Evolutionary conservation across 2,329 filamentous ascomycete genomes (phyloP).

Genomic region (Exophiala alcalophila): DNA sequence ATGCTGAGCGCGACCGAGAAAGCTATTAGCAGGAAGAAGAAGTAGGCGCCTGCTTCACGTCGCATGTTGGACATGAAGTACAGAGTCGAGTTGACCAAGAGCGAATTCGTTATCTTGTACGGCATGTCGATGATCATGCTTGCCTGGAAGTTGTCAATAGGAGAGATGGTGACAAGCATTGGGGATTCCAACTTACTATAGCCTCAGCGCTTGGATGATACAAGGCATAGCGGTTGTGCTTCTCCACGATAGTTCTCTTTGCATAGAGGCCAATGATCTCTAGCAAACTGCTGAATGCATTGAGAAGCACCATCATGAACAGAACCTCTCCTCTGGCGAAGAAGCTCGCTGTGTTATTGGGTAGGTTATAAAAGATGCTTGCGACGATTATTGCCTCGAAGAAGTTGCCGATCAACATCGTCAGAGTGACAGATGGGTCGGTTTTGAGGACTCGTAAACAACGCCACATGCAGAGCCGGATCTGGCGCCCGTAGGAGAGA

Average conservation of each 20-base stretch:
- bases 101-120: conserved; percentile 71
- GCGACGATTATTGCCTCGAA: conserved; percentile 61
- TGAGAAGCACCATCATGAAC: conserved; percentile 62
- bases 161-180: too few relatives aligned
- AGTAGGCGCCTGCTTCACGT: conserved; percentile 71
- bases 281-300: conserved; percentile 37
- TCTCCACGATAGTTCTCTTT: conserved; percentile 87
- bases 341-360: conserved; percentile 55
- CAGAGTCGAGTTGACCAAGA: conserved; percentile 72
- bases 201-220: conserved; percentile 88
- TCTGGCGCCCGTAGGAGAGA: conserved; percentile 52
- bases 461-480: conserved; percentile 54
- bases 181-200: too few relatives aligned
- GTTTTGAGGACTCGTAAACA: conserved; percentile 66
- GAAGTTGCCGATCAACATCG: conserved; percentile 60
- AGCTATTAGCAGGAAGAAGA: conserved; percentile 74
- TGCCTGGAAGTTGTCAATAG: too few relatives aligned
- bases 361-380: conserved; percentile 65
- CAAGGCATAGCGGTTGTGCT: conserved; percentile 81
- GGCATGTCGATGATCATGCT: conserved; percentile 84
- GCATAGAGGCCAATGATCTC: conserved; percentile 64
- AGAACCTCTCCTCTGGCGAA: conserved; percentile 62
- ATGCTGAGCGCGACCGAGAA: conserved; percentile 58
- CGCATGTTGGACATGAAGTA: conserved; percentile 86
- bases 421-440: conserved; percentile 51